Evolutionary conservation across 805 yeast species (phyloP), one percentile per base, ranked within the genome.

Genomic region (Ogataea nitratoaversa): DNA sequence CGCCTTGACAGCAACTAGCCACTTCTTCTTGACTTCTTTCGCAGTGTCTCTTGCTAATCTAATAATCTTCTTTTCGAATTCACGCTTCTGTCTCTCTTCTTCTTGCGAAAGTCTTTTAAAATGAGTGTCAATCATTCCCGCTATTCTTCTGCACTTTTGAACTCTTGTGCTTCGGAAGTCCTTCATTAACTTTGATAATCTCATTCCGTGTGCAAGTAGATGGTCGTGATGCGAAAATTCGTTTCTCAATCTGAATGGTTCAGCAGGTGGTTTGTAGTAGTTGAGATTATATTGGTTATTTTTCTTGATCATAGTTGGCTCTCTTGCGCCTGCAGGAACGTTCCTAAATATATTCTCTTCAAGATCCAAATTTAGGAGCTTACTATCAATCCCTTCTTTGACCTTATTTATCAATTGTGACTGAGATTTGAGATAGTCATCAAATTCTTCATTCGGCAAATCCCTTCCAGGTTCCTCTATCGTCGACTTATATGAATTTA

Each of bases 1-100:
- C 1, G 87, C 95, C 58, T 85, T 88, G 46, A 82, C 86, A 2
- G 97, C 99, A 36, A 89, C 71, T 18, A 72, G 67, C 99, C 99
- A 93, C 54, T 93, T 80, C 59, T 82, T 88, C 62, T 83, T 83
- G 9, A 93, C 96, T 32, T 89, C 88, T 52, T 78, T 82, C 1
- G 85, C 84, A 0, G 95, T 84, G 36, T 81, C 73, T 51, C 87
- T 77, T n/a, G 96, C 95, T 25, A 91, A 60, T 43, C 74, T 76
- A 42, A 73, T 68, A 42, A 84, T 69, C 38, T 79, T 77, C 50
- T 77, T 83, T 51, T 89, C 95, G 51, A 80, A 77, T 42, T 84
- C 95, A 48, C 81, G 81, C 18, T 74, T 73, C 42, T 79, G 76
- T 42, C 95, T 76, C 50, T 91, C 98, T 48, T 85, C 87, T 32